Evolutionary conservation across 208 protist genomes (phyloP), one percentile per base, ranked within the genome.

Genomic region (Porcisia hertigi): DNA sequence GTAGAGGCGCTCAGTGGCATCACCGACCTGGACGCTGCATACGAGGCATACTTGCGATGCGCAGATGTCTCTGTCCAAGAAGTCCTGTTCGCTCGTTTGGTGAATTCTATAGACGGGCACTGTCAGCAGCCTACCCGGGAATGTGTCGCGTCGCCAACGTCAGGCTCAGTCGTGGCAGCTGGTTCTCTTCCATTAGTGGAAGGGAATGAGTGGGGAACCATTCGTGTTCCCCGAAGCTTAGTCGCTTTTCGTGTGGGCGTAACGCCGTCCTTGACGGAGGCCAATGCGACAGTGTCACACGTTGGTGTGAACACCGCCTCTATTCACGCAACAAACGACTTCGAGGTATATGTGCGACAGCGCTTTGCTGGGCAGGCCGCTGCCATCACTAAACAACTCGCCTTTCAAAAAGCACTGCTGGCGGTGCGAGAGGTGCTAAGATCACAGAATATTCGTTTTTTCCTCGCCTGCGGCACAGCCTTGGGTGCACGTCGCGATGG

Each of bases 401-500:
- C 8, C 0, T 97, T 96, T 82, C 89, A 95, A 75, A 39, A 76
- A 11, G 84, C 91, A 8, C 80, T 97, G 49, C 77, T 96, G 12
- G 87, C 88, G 7, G 78, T 94, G 39, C 73, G 87, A 36, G 65
- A 71, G 0, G 73, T 92, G 25, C 55, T 90, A 2, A 45, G 47
- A 16, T 12, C 16, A 0, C 69, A 78, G 2, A 12, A 70, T 9
- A 70, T 95, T 62, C 76, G 77, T 4, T 94, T 97, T 73, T 97
- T 98, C 64, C 79, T 98, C 11, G 85, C 81, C 25, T 96, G 88
- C 49, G 94, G 94, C 1, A 98, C 94, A 0, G 94, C 94, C 6
- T 73, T 98, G 3, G 94, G 84, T 7, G 92, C 88, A 3, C 86
- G 88, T 34, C 91, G 94, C 16, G 91, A 96, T 45, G 86, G 86